Conservation (phyloP, 768 basidiomycete species). For the Amylocystis lapponica region DNA sequence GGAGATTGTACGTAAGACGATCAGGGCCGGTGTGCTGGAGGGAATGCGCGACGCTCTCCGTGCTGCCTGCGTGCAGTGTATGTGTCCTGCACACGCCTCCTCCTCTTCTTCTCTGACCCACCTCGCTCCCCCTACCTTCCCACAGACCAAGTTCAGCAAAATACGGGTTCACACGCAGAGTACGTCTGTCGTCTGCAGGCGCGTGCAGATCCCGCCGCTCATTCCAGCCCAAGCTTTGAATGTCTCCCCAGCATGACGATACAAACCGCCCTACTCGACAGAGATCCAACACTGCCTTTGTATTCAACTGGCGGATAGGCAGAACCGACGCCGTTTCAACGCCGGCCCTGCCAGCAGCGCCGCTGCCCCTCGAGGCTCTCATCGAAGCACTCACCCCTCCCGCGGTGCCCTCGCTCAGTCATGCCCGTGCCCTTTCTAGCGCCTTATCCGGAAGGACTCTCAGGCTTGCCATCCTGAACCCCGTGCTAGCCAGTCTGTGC, state of each 20-base stretch:
- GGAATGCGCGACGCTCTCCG: too few species aligned
- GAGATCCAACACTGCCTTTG: constrained; percentile 19
- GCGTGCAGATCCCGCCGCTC: too few species aligned
- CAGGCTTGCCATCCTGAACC: constrained; percentile 43
- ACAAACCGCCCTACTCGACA: constrained; percentile 17
- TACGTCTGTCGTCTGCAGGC: too few species aligned
- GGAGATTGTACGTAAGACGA: too few species aligned
- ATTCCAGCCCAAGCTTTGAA: too few species aligned
- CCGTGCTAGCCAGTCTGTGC: constrained; percentile 59
- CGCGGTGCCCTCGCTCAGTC: constrained; percentile 57
- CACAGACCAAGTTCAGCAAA: too few species aligned
- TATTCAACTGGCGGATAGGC: constrained; percentile 18
- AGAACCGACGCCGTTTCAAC: constrained; percentile 11
- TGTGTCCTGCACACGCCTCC: too few species aligned
- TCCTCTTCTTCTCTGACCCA: too few species aligned
- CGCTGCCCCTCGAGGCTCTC: constrained; percentile 38
- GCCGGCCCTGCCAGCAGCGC: constrained; percentile 9
- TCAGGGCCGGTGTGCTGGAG: too few species aligned
- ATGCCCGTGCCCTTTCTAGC: constrained; percentile 56
- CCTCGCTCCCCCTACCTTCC: too few species aligned
- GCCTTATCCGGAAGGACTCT: constrained; percentile 48
- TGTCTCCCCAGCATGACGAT: constrained; percentile 21
- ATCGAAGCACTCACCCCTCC: constrained; percentile 42
- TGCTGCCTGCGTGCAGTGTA: too few species aligned
- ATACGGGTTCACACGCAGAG: too few species aligned